phyloP scores from a whole-genome alignment of 2,329 filamentous ascomycete genomes.

The Botrytis cinerea region DNA sequence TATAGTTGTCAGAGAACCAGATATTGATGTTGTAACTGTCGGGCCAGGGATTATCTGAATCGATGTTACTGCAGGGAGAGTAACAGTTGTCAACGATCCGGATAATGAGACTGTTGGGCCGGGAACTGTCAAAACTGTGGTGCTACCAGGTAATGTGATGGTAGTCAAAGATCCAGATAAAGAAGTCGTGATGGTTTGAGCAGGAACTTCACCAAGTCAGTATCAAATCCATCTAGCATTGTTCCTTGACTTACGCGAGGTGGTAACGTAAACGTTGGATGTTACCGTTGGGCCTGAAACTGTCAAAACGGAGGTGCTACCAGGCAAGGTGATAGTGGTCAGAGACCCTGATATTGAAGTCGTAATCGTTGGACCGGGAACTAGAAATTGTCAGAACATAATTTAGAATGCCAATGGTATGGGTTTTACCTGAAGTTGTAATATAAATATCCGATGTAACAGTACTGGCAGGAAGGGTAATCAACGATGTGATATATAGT shows the following conservation, averaged over 20 bases:
- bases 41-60: constrained; percentile 19
- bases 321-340: constrained; percentile 14
- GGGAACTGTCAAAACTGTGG: constrained; percentile 2
- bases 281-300: background rate
- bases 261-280: background rate
- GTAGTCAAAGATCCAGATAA: constrained; percentile 29
- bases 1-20: constrained; percentile 26
- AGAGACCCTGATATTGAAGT: constrained; percentile 25
- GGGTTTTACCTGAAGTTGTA: constrained; percentile 9
- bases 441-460: background rate
- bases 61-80: background rate
- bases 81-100: constrained; percentile 1
- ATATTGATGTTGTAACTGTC: constrained; percentile 27
- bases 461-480: constrained; percentile 9
- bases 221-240: background rate
- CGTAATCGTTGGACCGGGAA: constrained; percentile 16
- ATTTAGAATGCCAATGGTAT: too few relatives aligned
- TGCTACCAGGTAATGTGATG: constrained; percentile 20
- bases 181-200: constrained; percentile 14
- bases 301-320: constrained; percentile 12
- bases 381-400: background rate
- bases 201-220: constrained; percentile 2
- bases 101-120: constrained; percentile 15
- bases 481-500: background rate
- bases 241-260: background rate